Conservation (phyloP, 371 early-diverging fungal genomes). For the Neoconidiobolus thromboides region DNA sequence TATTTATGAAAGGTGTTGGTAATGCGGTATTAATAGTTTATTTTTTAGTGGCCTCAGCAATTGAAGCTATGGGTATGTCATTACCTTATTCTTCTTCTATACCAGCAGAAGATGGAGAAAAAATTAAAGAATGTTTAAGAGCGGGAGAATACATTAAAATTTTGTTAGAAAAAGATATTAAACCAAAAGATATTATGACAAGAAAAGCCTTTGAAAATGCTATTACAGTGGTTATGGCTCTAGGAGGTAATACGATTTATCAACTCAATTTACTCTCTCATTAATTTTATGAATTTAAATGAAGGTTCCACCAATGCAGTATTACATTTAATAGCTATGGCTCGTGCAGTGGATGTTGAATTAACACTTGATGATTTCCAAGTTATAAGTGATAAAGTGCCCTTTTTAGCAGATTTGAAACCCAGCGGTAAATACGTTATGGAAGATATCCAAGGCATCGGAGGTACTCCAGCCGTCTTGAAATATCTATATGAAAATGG, state of each 20-base stretch:
- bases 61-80: conserved; percentile 92
- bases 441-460: conserved; percentile 76
- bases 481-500: conserved; percentile 69
- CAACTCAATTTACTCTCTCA: not conserved
- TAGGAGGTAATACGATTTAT: conserved; percentile 43
- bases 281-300: not conserved
- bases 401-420: conserved; percentile 91
- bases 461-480: conserved; percentile 78
- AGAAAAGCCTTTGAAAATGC: conserved; percentile 85
- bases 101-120: conserved; percentile 70
- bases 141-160: conserved; percentile 71
- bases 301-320: conserved; percentile 87
- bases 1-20: not conserved
- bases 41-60: conserved; percentile 67
- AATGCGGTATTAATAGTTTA: not conserved
- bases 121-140: conserved; percentile 65
- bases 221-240: conserved; percentile 70
- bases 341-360: conserved; percentile 54
- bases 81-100: conserved; percentile 84
- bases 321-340: conserved; percentile 89
- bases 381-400: conserved; percentile 61
- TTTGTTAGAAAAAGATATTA: conserved; percentile 72
- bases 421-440: conserved; percentile 91
- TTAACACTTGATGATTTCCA: conserved; percentile 88
- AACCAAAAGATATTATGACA: conserved; percentile 88